These are phyloP conservation scores for Crepidotus variabilis DNA, from an alignment of 768 basidiomycete genomes.

Conservation along the genomic window DNA sequence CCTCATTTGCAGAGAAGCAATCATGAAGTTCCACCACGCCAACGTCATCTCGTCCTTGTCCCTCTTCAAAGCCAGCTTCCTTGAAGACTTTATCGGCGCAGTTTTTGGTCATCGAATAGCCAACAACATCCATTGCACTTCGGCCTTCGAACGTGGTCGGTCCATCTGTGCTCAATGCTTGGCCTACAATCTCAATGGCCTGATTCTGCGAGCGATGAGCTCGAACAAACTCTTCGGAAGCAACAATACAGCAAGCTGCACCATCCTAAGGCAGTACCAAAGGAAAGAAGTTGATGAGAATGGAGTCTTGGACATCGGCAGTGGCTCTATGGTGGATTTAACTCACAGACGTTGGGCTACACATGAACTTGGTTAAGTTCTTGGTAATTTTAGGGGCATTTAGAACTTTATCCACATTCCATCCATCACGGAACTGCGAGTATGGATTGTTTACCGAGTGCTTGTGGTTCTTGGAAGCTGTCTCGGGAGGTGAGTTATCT, in stretches of 20 bases:
- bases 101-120: slow-evolving; percentile 70
- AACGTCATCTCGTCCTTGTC: slow-evolving; percentile 65
- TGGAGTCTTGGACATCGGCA: not conserved
- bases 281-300: too few species aligned
- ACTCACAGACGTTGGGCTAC: slow-evolving; percentile 75
- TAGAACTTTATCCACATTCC: slow-evolving; percentile 69
- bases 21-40: slow-evolving; percentile 88
- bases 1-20: slow-evolving; percentile 83
- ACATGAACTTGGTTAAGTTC: slow-evolving; percentile 81
- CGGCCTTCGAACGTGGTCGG: slow-evolving; percentile 59
- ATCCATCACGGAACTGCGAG: slow-evolving; percentile 79
- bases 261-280: slow-evolving; percentile 47
- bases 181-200: slow-evolving; percentile 77
- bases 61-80: slow-evolving; percentile 64
- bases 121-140: slow-evolving; percentile 80
- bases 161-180: slow-evolving; percentile 63
- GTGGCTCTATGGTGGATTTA: not conserved
- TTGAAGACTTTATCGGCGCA: slow-evolving; percentile 68
- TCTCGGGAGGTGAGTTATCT: not conserved
- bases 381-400: slow-evolving; percentile 65
- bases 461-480: slow-evolving; percentile 81
- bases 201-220: slow-evolving; percentile 75
- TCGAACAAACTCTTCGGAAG: slow-evolving; percentile 76
- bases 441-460: slow-evolving; percentile 84
- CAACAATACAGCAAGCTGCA: slow-evolving; percentile 73